Evolutionary conservation across 2,329 filamentous ascomycete species (phyloP), one percentile per base, ranked within the genome.

Genomic region (Thyridium curvatum): DNA sequence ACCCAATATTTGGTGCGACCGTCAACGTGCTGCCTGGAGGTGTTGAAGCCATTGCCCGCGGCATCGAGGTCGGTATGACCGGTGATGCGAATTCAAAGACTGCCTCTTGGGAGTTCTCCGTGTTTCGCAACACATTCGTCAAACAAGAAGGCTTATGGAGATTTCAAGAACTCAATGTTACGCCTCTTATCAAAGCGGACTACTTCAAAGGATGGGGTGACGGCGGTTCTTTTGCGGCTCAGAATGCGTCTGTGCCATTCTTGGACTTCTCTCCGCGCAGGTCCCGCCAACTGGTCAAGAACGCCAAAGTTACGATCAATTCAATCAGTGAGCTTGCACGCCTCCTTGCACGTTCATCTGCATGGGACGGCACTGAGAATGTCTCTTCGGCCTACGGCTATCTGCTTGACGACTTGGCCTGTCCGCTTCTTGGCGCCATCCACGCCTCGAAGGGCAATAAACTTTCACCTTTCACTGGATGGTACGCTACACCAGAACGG

Each of bases 1-100:
- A 46, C 18, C 39, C 40, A 3, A 43, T 48, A 18, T 46, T 44
- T 34, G 35, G 41, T 7, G 43, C 38, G 28, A 41, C 41, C 16
- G 37, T 46, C 31, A 32, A 38, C 10, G 35, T 48, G 21, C 38
- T 30, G 14, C 31, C 37, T 3, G 39, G 42, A 15, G 38, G 40
- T 5, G 18, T 14, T 6, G 29, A 38, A 10, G 46, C 46, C 2
- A 37, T 34, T 3, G 34, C 42, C 9, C 40, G 46, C 15, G 46
- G 46, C 16, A 37, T 46, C 15, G 43, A 48, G 35, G 40, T 48
- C 18, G 46, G 41, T n/a, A 38, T 48, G 37, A 43, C 43, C n/a
- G 46, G 46, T 31, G 42, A 46, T 35, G 18, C 32, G 4, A 39
- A 35, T 14, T 26, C 14, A 7, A 42, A 42, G 28, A 39, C 36